phyloP scores from a whole-genome alignment of 108 stramenopile genomes.

The Schizochytrium sp. region DNA sequence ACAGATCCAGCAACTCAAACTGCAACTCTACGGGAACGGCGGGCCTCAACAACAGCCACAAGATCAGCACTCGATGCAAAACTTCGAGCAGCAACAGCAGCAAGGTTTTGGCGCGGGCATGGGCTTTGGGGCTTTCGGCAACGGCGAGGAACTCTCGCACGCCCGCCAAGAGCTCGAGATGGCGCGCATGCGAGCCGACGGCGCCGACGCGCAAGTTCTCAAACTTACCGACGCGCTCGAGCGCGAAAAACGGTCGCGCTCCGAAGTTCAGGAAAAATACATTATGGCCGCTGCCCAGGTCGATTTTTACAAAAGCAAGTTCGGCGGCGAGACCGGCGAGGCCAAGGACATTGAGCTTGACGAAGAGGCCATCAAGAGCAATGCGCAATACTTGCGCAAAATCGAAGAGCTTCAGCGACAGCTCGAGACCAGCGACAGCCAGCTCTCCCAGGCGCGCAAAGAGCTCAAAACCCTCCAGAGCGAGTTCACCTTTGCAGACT shows the following conservation, averaged over 20 bases:
- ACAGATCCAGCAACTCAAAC: conserved; percentile 6
- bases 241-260: neutral
- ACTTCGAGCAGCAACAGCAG: neutral
- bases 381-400: neutral
- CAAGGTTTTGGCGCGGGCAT: neutral
- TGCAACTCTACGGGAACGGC: conserved; percentile 8
- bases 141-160: neutral
- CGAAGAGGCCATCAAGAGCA: neutral
- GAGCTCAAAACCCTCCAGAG: neutral
- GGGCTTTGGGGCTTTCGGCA: neutral
- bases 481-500: neutral
- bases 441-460: neutral
- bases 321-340: neutral
- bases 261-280: neutral
- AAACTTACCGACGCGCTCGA: neutral
- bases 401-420: neutral
- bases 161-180: neutral
- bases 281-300: conserved; percentile 5
- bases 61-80: neutral
- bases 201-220: neutral
- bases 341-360: neutral
- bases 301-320: neutral
- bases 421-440: neutral
- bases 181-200: neutral
- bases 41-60: too few species aligned